These are phyloP conservation scores for Amborella trichopoda DNA, from an alignment of 164 flowering plant genomes.

Conservation along the genomic window DNA sequence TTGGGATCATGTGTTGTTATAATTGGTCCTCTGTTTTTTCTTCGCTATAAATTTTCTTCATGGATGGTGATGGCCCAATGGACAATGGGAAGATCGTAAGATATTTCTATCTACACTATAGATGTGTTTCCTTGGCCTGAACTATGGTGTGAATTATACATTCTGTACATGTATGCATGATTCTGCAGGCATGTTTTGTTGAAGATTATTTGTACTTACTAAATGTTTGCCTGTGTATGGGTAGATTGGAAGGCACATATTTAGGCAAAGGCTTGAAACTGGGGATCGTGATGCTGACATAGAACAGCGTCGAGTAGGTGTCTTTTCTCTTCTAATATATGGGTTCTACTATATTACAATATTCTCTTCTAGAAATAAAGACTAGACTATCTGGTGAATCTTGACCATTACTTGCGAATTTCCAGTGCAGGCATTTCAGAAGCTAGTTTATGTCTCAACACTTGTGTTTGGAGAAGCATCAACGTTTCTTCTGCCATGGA, in stretches of 20 bases:
- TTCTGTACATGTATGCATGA: no score
- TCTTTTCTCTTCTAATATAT: constrained; percentile 5
- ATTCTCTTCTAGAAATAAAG: background rate
- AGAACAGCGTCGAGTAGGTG: constrained; percentile 84
- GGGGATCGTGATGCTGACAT: constrained; percentile 77
- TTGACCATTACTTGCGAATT: constrained; percentile 35
- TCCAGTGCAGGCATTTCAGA: constrained; percentile 99
- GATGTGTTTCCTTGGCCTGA: no score
- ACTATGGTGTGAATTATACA: no score
- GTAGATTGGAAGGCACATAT: constrained; percentile 82
- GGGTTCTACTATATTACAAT: background rate
- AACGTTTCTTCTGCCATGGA: constrained; percentile 95
- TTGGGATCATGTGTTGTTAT: no score
- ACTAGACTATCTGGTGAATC: constrained; percentile 15
- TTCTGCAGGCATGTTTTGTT: no score
- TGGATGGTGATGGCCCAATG: no score
- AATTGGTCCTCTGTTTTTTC: background rate
- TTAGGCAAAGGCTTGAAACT: constrained; percentile 91
- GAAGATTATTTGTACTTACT: no score
- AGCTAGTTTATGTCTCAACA: constrained; percentile 86
- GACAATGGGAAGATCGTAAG: no score
- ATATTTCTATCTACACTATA: no score
- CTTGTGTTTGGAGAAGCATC: constrained; percentile 97
- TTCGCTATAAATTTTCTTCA: background rate
- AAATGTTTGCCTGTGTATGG: constrained; percentile 10